phyloP scores from a whole-genome alignment of 352 stramenopile genomes.

The Pseudoperonospora humuli region DNA sequence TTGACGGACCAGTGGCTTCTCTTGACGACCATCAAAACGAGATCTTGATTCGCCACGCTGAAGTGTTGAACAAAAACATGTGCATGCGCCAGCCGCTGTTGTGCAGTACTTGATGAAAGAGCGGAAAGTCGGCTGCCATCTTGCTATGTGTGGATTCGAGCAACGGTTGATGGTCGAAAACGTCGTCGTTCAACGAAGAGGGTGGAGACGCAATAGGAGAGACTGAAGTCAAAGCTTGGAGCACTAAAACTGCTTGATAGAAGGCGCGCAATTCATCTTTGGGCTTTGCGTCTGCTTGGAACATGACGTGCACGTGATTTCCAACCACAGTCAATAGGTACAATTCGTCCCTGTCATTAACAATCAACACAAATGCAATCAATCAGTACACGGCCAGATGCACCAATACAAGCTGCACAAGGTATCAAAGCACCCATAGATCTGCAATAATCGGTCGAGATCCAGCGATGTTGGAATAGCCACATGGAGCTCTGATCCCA shows the following conservation, averaged over 20 bases:
- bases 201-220: conserved; percentile 8
- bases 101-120: conserved; percentile 56
- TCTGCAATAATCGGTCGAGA: conserved; percentile 37
- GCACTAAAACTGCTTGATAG: conserved; percentile 55
- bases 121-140: conserved; percentile 49
- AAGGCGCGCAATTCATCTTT: conserved; percentile 66
- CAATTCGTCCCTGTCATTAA: conserved; percentile 43
- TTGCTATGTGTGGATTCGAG: conserved; percentile 40
- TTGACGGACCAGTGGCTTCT: too few species aligned
- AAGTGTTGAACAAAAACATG: conserved; percentile 65
- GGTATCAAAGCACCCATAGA: conserved; percentile 37
- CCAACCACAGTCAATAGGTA: conserved; percentile 42
- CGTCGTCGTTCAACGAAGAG: conserved; percentile 12
- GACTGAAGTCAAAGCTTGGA: conserved; percentile 28
- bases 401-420: neutral
- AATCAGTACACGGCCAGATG: too few species aligned
- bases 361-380: too few species aligned
- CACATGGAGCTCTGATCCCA: conserved; percentile 51
- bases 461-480: conserved; percentile 28
- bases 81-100: conserved; percentile 59
- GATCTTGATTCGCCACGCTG: conserved; percentile 60
- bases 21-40: too few species aligned
- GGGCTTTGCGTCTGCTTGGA: conserved; percentile 35
- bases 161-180: conserved; percentile 19
- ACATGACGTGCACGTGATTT: conserved; percentile 42